Evolutionary conservation across 495 filamentous ascomycete genomes (phyloP).

Genomic region (Annulohypoxylon nitens): DNA sequence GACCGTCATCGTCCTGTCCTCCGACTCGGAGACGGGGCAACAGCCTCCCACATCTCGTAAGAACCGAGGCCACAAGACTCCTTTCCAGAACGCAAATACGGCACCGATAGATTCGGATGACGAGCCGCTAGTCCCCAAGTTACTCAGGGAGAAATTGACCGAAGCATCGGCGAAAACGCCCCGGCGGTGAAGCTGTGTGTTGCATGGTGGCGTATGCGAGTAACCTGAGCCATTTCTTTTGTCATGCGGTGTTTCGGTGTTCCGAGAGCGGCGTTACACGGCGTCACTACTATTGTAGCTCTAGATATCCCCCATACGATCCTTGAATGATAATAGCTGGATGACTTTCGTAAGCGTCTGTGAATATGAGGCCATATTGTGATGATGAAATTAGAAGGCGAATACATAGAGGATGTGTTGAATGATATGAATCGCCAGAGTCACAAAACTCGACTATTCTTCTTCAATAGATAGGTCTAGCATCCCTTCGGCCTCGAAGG

Average conservation of each 20-base stretch:
- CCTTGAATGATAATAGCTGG: neutral
- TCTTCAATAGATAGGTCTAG: neutral
- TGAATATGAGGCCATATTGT: neutral
- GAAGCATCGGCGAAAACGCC: neutral
- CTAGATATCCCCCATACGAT: conserved; percentile 1
- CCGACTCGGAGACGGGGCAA: neutral
- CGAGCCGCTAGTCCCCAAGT: conserved; percentile 6
- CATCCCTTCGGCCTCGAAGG: neutral
- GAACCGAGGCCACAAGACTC: neutral
- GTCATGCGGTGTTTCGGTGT: neutral
- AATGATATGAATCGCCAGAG: too few relatives aligned
- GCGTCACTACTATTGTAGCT: neutral
- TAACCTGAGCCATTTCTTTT: neutral
- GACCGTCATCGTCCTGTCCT: neutral
- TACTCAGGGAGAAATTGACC: neutral
- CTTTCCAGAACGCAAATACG: neutral
- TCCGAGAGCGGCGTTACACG: neutral
- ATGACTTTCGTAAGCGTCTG: neutral
- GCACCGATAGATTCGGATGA: neutral
- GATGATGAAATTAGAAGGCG: too few relatives aligned
- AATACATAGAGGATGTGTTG: too few relatives aligned
- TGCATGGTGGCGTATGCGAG: neutral
- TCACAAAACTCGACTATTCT: too few relatives aligned
- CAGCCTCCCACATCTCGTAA: neutral
- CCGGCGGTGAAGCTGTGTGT: neutral